phyloP scores from a whole-genome alignment of 2,329 filamentous ascomycete species.

The Xylariaceae sp. region DNA sequence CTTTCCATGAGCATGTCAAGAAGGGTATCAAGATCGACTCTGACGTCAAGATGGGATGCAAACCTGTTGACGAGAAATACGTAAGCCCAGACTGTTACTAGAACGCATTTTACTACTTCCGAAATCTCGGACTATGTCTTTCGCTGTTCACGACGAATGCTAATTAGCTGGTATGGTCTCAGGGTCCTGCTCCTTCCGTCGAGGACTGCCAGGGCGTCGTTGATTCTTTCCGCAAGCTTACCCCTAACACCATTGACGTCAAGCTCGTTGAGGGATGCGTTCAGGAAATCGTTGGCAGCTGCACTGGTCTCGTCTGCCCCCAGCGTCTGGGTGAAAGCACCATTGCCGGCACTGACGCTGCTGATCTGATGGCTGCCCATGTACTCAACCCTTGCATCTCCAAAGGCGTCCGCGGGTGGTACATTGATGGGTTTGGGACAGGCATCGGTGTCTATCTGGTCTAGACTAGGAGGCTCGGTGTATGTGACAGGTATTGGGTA shows the following conservation, averaged over 20 bases:
- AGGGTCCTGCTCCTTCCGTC: conserved; percentile 22
- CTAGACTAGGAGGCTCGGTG: conserved; percentile 5
- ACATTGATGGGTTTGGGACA: conserved; percentile 17
- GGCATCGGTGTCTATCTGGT: conserved; percentile 24
- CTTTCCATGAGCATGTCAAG: too few species aligned
- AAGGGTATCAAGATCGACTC: too few species aligned
- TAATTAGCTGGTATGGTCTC: too few species aligned
- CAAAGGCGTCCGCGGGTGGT: conserved; percentile 25
- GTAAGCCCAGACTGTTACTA: background rate
- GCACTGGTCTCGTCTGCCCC: conserved; percentile 23
- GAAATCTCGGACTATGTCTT: too few species aligned
- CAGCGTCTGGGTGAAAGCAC: conserved; percentile 18
- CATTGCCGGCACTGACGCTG: conserved; percentile 17
- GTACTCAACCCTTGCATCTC: conserved; percentile 23
- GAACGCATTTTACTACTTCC: background rate
- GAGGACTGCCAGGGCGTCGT: conserved; percentile 24
- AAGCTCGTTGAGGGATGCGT: conserved; percentile 22
- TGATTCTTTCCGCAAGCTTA: conserved; percentile 15
- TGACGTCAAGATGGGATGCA: too few species aligned
- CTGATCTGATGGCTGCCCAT: conserved; percentile 20
- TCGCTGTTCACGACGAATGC: too few species aligned
- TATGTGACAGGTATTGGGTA: too few species aligned
- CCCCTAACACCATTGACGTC: conserved; percentile 16
- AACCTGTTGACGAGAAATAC: too few species aligned
- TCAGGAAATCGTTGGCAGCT: conserved; percentile 20